Base-by-base conservation (phyloP, 768 basidiomycete species). In the Amyloporia xantha region DNA sequence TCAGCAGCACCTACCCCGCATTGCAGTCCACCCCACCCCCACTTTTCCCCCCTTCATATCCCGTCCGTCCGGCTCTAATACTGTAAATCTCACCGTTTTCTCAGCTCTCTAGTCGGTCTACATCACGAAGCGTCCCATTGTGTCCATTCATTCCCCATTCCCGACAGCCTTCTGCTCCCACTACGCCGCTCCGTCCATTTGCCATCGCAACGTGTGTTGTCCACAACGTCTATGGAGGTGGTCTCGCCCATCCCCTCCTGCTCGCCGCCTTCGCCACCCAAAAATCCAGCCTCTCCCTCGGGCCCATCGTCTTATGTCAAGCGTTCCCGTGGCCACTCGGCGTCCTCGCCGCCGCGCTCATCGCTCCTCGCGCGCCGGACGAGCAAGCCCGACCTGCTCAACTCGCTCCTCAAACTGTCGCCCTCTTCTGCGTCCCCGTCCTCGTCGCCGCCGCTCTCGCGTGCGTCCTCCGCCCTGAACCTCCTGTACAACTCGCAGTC, bases 361-460 rank as follows among this genome's bases (percentile, higher is more conserved):
- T 48, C 53, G 41, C 45, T 54, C 43, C 56, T 54, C 42, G 48
- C 48, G 30, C 56, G 56, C 47, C 56, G 56, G 39, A 33, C 56
- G 3, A 47, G 48, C 43, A 49, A 46, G 24, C 41, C 55, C n/a
- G 40, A 56, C 40, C 11, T 53, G 11, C 44, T 52, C 12, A 42
- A 50, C 49, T 47, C 46, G 11, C 7, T 47, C 46, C 20, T 47
- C 9, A 37, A 25, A 12, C 28, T 47, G 28, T 42, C 41, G 41
- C 30, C 30, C 45, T 46, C 25, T 44, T 50, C 50, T 37, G 47
- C 40, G 30, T 50, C 42, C n/a, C 47, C 47, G 43, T 36, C 48
- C 26, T 41, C 44, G 17, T 48, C 41, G 21, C 38, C 28, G 35
- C 41, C 26, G 25, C 42, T 5, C 48, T 35, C 26, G 28, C 35